Evolutionary conservation across 495 filamentous ascomycete genomes (phyloP), one percentile per base, ranked within the genome.

Genomic region (Trichoderma reesei): DNA sequence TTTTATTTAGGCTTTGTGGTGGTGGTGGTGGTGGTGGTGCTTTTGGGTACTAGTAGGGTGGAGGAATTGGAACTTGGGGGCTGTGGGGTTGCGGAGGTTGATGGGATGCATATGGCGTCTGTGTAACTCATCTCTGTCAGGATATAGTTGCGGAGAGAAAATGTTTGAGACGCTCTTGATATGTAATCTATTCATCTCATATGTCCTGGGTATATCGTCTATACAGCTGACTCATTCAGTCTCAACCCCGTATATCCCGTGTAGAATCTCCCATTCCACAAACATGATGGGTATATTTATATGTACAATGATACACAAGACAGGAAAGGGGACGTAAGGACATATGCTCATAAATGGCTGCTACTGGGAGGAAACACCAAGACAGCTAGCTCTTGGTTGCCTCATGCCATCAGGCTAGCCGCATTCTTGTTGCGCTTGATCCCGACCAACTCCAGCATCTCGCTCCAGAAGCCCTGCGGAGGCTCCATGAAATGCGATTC

Each of bases 381-480:
- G 8, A 7, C 3, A 48, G 44, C 41, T 44, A 13, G 16, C 44
- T 20, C 18, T 48, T 56, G 1, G 14, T 33, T 34, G 10, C 18
- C 51, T 56, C 16, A 56, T 26, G 26, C 51, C 4, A 33, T 9
- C 20, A 56, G 10, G 11, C 4, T 13, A 6, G 20, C 26, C 4
- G 51, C 2, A 26, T 13, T 63, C 63, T 65, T 66, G 31, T 67
- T 67, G 66, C 72, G 70, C 66, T 69, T 70, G 26, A 75, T 66
- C 13, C 75, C 73, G 51, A 78, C 64, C 41, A 78, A 67, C 61
- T 73, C 69, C 48, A 72, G 46, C 63, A 79, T 69, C 68, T 80
- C 78, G 9, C 63, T 70, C 76, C 76, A 79, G 70, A 80, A 80
- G 18, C 41, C 61, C 8, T 14, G 9, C 11, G 61, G 61, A 18